Percentiles rank a stretch among this genome's conserved stretches.
Conservation (phyloP, 306 rosid genomes). For the Cyclanthera cordifolia region DNA sequence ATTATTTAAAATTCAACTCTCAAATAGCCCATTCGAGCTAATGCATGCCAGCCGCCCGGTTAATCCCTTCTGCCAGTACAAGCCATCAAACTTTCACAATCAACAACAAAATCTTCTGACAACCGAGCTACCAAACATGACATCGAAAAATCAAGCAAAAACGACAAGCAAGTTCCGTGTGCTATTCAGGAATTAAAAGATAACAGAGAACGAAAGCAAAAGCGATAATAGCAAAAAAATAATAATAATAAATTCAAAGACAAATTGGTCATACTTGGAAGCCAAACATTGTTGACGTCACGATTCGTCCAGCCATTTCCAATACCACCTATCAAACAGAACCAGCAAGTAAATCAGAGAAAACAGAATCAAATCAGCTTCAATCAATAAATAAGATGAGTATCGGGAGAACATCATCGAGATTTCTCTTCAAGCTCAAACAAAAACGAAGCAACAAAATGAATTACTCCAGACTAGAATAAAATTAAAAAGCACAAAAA, state of each 20-base stretch:
- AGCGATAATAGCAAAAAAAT: neutral
- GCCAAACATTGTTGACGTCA: conserved; percentile 17
- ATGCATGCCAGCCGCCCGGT: neutral
- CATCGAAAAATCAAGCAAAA: neutral
- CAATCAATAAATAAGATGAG: neutral
- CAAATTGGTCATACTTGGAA: conserved; percentile 22
- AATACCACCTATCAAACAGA: conserved; percentile 23
- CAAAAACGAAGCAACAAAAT: neutral
- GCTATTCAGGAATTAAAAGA: neutral
- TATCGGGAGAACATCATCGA: neutral
- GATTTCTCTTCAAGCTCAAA: neutral
- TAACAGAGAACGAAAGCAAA: neutral
- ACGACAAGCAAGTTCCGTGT: neutral
- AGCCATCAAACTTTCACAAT: neutral
- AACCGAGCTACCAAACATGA: neutral
- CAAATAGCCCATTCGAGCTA: neutral
- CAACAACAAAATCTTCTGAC: neutral
- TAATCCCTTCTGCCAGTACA: neutral
- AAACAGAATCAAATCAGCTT: conserved; percentile 5
- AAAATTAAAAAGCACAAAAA: neutral
- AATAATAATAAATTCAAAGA: neutral
- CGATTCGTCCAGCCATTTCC: conserved; percentile 30
- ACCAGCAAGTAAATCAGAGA: conserved; percentile 4
- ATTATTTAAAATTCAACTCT: neutral
- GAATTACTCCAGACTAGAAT: too few relatives aligned